Base-by-base conservation (phyloP, 768 basidiomycete species). In the Hericium alpestre region DNA sequence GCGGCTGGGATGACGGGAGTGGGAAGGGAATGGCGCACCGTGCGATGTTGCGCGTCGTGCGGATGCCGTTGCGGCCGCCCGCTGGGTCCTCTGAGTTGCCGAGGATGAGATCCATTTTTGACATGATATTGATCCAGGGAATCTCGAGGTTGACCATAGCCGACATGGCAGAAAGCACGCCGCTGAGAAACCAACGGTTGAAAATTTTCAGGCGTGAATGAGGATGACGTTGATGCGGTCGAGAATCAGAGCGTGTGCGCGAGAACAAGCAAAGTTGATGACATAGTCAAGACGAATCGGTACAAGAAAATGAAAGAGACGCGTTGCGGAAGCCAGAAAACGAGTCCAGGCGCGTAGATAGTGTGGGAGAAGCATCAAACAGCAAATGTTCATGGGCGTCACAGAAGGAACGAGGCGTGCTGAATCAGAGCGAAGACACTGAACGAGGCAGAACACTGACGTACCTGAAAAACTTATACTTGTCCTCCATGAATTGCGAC, bases 401-500 rank as follows among this genome's bases (percentile, higher is more conserved):
- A 22, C 7, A 40, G 22, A 12, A 16, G 15, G 37, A 55, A 52
- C 32, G 27, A 32, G 51, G 51, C 25, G 38, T 52, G 48, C 20
- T 18, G 20, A 50, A 50, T 50, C 16, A 20, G 48, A 46, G 13
- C 18, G 15, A 43, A 43, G 41, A 15, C 15, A 18, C 16, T 22
- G 53, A 38, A 49, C 8, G n/a, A 57, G 40, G 57, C 43, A 23
- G 16, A n/a, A 15, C 38, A 4, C 39, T 20, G 56, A 58, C 63
- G 38, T 51, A 86, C 90, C 88, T 88, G 72, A 99, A 99, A 73
- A 96, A 99, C 66, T 99, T 99, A 70, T 93, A 90, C 62, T 89
- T 87, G 70, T 99, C 96, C 72, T 99, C 96, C 93, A 98, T 98
- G 72, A 99, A 99, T 64, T 99, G 96, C 0, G 91, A 93, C 67